Base-by-base conservation (phyloP, 768 basidiomycete genomes). In the Rhodotorula kratochvilovae region DNA sequence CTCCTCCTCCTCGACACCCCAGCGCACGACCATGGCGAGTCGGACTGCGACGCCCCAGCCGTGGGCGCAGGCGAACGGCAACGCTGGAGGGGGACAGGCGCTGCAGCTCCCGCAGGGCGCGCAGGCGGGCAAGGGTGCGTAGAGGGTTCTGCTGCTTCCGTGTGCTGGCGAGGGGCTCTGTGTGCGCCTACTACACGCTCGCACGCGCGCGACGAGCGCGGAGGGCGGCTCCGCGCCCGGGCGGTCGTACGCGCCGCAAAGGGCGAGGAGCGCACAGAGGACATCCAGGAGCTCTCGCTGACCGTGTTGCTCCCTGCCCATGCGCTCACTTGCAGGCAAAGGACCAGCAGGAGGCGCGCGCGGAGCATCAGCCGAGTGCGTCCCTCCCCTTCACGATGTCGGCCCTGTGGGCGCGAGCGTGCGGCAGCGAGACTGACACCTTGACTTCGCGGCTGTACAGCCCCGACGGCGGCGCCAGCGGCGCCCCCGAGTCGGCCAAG, bases 281-380 rank as follows among this genome's bases (percentile, higher is more conserved):
- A 53, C 11, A 16, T 4, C 16, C 53, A 54, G 29, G 53, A 31
- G 29, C n/a, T n/a, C n/a, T n/a, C n/a, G n/a, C n/a, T n/a, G n/a
- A n/a, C n/a, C n/a, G n/a, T n/a, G n/a, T n/a, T n/a, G n/a, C n/a
- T n/a, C n/a, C n/a, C n/a, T n/a, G n/a, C n/a, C n/a, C 53, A 31
- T 15, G 11, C 29, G 25, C 48, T 54, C 12, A 29, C 17, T 29
- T 29, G 3, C 61, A 62, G 48, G 61, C 46, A 51, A n/a, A 19
- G 61, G 25, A 7, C 25, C 48, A 23, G 12, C 51, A 15, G 27
- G 39, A 7, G 39, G 36, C 39, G 42, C 31, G 2, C 55, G 64
- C 39, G 64, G 55, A 10, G 23, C 45, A 0, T 66, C 64, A 29
- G 64, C 55, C 36, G 64, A 46, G 64, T 66, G 29, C 29, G 64